phyloP scores from a whole-genome alignment of 345 rosid species.

The Luvunga scandens region DNA sequence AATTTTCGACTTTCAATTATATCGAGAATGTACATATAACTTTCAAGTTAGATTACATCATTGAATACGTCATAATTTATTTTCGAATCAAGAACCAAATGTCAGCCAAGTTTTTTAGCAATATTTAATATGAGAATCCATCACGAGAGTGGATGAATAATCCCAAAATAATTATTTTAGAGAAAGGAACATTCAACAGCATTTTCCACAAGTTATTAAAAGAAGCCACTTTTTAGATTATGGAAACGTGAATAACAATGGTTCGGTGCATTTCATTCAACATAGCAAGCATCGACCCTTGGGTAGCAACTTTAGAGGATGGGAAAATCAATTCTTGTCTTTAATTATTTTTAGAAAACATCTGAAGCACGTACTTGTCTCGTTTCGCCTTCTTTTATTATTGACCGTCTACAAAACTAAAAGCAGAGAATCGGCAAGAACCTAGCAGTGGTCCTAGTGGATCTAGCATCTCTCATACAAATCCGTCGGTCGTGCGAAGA shows the following conservation, averaged over 20 bases:
- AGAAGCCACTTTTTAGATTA: background rate
- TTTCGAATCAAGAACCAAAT: background rate
- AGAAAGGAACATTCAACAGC: background rate
- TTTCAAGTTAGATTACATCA: background rate
- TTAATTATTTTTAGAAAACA: background rate
- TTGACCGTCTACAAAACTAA: background rate
- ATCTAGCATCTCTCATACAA: background rate
- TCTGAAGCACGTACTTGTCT: background rate
- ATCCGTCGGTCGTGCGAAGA: too few relatives aligned
- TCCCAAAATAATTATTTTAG: background rate
- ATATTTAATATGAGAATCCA: background rate
- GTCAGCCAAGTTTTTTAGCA: background rate
- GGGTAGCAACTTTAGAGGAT: background rate
- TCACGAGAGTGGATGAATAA: background rate
- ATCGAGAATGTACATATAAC: background rate
- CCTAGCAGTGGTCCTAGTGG: background rate
- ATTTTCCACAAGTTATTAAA: background rate
- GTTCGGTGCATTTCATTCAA: too few relatives aligned
- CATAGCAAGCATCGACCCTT: background rate
- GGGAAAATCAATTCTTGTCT: background rate
- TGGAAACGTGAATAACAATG: background rate
- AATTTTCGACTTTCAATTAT: background rate
- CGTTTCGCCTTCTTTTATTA: background rate
- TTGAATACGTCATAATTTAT: background rate
- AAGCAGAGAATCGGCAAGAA: too few relatives aligned